Percentiles rank a stretch among this genome's conserved stretches.
Evolutionary conservation across 139 green algal genomes (phyloP).

Genomic region (Monoraphidium neglectum): DNA sequence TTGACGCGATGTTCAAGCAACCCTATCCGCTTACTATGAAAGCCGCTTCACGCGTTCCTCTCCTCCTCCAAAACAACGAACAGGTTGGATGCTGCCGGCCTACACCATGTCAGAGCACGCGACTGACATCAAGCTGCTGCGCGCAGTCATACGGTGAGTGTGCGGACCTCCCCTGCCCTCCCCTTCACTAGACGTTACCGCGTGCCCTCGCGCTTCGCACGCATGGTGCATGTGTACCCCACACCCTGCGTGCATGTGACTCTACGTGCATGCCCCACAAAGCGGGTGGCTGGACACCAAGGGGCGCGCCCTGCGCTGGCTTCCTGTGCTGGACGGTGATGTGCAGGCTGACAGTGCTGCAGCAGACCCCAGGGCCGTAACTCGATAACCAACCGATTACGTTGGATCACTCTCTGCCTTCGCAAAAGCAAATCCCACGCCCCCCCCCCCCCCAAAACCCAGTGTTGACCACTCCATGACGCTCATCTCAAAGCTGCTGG

Average conservation of each 20-base stretch:
- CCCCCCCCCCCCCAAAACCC: background rate
- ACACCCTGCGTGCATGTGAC: background rate
- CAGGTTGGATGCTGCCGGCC: constrained; percentile 73
- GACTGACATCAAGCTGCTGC: constrained; percentile 26
- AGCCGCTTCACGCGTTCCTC: too few relatives aligned
- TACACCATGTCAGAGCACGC: constrained; percentile 66
- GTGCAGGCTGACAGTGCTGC: too few relatives aligned
- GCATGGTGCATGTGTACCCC: background rate
- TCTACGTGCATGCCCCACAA: too few relatives aligned
- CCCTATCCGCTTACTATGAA: too few relatives aligned
- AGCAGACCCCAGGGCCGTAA: too few relatives aligned
- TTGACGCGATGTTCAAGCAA: too few relatives aligned
- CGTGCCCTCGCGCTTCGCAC: background rate
- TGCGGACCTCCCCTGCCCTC: background rate
- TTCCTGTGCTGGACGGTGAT: too few relatives aligned
- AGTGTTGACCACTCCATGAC: constrained; percentile 47
- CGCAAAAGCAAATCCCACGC: background rate
- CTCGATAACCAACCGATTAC: background rate
- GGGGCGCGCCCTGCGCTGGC: too few relatives aligned
- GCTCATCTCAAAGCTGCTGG: constrained; percentile 44
- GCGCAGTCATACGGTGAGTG: constrained; percentile 10
- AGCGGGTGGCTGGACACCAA: too few relatives aligned
- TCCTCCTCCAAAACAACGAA: too few relatives aligned
- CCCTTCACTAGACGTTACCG: background rate
- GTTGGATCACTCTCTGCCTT: background rate